A percentile compares a stretch with the other conserved stretches of the same genome.
phyloP scores from a whole-genome alignment of 768 basidiomycete species.

The Agaricus blazei region DNA sequence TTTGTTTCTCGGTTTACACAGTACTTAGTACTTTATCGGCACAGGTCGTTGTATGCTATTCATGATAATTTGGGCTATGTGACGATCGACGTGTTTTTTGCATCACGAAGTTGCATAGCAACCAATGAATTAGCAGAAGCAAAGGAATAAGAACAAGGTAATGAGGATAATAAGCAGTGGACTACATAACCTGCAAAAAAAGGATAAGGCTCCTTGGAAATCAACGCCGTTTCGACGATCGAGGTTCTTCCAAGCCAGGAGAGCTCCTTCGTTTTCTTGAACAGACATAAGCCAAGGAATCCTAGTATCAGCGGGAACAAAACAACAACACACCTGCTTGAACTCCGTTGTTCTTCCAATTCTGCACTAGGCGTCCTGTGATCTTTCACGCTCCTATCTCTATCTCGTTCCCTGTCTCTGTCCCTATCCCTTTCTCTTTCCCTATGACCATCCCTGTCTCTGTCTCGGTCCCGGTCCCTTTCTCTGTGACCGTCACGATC shows the following conservation, averaged over 20 bases:
- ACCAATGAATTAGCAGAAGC: not conserved
- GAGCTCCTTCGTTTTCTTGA: slow-evolving; percentile 70
- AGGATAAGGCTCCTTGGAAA: not conserved
- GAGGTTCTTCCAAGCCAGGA: slow-evolving; percentile 61
- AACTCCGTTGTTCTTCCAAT: slow-evolving; percentile 55
- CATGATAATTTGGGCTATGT: slow-evolving; percentile 7
- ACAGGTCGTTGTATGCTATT: slow-evolving; percentile 1
- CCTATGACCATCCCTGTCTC: not conserved
- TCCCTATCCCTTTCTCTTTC: slow-evolving; percentile 3
- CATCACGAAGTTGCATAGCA: not conserved
- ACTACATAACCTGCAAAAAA: not conserved
- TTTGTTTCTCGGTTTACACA: not conserved
- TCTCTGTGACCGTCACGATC: slow-evolving; percentile 24
- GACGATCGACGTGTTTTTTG: not conserved
- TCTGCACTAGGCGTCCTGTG: slow-evolving; percentile 61
- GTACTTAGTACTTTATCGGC: not conserved
- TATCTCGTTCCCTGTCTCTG: not conserved
- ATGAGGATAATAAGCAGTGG: slow-evolving; percentile 3
- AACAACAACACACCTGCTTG: slow-evolving; percentile 47
- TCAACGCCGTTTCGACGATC: slow-evolving; percentile 70
- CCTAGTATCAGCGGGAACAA: not conserved
- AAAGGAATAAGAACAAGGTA: slow-evolving; percentile 1
- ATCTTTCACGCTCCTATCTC: slow-evolving; percentile 1
- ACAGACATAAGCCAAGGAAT: not conserved
- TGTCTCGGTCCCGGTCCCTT: not conserved